A percentile compares a stretch with the other conserved stretches of the same genome.
These are phyloP conservation scores for Wallacemonas rigidus DNA, from an alignment of 208 protist genomes.

Conservation along the genomic window DNA sequence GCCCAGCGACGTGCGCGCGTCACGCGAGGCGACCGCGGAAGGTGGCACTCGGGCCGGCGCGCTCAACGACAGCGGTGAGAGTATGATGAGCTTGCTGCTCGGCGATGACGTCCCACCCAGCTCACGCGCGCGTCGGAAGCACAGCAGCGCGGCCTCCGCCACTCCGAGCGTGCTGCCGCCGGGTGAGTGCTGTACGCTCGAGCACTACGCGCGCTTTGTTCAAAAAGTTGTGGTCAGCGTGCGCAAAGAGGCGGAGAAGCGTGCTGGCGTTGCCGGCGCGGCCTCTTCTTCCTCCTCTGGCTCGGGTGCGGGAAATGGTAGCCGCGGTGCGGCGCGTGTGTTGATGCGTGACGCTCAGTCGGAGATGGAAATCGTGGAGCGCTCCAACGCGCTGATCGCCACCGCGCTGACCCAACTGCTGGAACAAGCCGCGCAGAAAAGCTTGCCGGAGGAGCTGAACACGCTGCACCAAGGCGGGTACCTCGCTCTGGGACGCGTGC, in stretches of 20 bases:
- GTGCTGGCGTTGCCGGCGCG: not conserved
- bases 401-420: slow-evolving; percentile 72
- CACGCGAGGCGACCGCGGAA: not conserved
- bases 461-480: slow-evolving; percentile 61
- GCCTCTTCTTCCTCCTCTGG: slow-evolving; percentile 6
- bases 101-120: slow-evolving; percentile 2
- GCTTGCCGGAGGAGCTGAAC: slow-evolving; percentile 58
- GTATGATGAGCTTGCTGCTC: slow-evolving; percentile 27
- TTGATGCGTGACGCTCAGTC: slow-evolving; percentile 43
- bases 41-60: slow-evolving; percentile 9
- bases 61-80: not conserved
- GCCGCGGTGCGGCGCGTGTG: not conserved
- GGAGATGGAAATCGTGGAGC: slow-evolving; percentile 64
- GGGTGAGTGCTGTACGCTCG: slow-evolving; percentile 77
- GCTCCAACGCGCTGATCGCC: slow-evolving; percentile 62
- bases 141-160: not conserved
- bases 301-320: slow-evolving; percentile 1
- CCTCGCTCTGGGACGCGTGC: slow-evolving; percentile 70
- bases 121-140: slow-evolving; percentile 17
- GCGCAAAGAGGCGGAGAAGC: slow-evolving; percentile 41
- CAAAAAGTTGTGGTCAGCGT: slow-evolving; percentile 71
- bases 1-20: slow-evolving; percentile 22
- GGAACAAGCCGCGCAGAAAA: slow-evolving; percentile 38
- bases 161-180: slow-evolving; percentile 28
- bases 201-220: slow-evolving; percentile 70